Base-by-base conservation (phyloP, 2,329 filamentous ascomycete genomes). In the Teratosphaeriaceae sp. region DNA sequence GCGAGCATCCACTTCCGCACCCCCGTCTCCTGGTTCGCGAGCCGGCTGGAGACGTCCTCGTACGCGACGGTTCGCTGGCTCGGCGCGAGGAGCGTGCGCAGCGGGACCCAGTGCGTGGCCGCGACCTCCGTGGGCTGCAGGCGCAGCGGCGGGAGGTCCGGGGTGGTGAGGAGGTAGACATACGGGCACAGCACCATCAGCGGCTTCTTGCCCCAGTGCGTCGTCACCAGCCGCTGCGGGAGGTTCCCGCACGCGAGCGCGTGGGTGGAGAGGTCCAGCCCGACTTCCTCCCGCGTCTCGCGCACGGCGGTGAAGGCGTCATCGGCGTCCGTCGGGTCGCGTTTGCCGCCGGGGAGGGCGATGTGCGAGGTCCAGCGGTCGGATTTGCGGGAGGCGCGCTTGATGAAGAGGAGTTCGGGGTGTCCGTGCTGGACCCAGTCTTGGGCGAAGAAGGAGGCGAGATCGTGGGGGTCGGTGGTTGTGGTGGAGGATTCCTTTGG, bases 341-440 rank as follows among this genome's bases (percentile, higher is more conserved):
- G 66, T 55, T 80, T 81, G 2, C 82, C 82, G 18, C 82, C 82
- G 0, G 82, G 82, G 3, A 85, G 63, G 0, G 82, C 82, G 44
- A 84, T 75, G 65, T 85, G 82, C 2, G 76, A 75, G 1, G 79
- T 83, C 82, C 82, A 85, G 44, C 80, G 69, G 59, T 85, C 82
- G 6, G 80, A 80, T 42, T 73, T 69, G 27, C 82, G 69, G 3
- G 79, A 73, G 2, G 82, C 77, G 35, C 82, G 69, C 58, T 85
- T 85, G 60, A 85, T 85, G 60, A 85, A 84, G 3, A 85, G 68
- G n/a, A 80, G 67, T 59, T 85, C 82, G 0, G 81, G 76, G 47
- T 81, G 76, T 19, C 80, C 80, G 58, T 81, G 65, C 50, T 75
- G 71, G 5, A 82, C 79, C 82, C 82, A 85, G 13, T 72, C 60